Conservation (phyloP, 2,329 filamentous ascomycete species). For the Colletotrichum eremochloae region DNA sequence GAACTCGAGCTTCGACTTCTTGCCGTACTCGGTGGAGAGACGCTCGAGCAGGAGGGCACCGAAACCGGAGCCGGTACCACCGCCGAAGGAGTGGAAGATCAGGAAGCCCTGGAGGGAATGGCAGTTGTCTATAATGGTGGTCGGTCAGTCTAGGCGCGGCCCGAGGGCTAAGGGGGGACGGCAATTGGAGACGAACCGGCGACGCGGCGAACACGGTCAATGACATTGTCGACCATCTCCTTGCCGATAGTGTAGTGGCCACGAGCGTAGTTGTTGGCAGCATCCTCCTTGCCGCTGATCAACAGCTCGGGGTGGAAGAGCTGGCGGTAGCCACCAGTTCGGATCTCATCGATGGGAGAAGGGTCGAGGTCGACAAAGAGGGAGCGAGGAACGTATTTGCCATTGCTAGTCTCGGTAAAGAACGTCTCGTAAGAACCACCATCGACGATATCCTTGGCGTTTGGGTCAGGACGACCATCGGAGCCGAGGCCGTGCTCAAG, state of each 20-base stretch:
- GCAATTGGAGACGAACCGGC: conserved; percentile 64
- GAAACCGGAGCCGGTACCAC: conserved; percentile 80
- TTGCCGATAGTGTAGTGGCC: conserved; percentile 83
- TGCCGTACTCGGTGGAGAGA: conserved; percentile 79
- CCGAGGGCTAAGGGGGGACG: conserved; percentile 3
- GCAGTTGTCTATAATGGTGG: conserved; percentile 71
- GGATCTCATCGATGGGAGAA: conserved; percentile 81
- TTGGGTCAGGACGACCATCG: conserved; percentile 75
- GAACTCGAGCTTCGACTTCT: conserved; percentile 84
- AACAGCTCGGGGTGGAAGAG: conserved; percentile 80
- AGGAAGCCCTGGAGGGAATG: conserved; percentile 79
- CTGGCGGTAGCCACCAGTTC: conserved; percentile 75
- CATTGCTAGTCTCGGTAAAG: conserved; percentile 79
- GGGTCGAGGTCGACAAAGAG: conserved; percentile 81
- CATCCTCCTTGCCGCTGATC: conserved; percentile 82
- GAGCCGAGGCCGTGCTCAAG: conserved; percentile 78
- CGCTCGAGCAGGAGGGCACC: conserved; percentile 80
- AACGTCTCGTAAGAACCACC: conserved; percentile 78
- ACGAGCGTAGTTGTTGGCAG: conserved; percentile 82
- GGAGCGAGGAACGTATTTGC: conserved; percentile 80
- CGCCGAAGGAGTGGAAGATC: conserved; percentile 81
- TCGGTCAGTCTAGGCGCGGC: conserved; percentile 42
- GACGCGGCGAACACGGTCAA: conserved; percentile 78
- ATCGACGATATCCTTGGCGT: conserved; percentile 70
- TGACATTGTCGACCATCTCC: conserved; percentile 79